Base-by-base conservation (phyloP, 2,329 filamentous ascomycete species). In the Cytospora schulzeri region DNA sequence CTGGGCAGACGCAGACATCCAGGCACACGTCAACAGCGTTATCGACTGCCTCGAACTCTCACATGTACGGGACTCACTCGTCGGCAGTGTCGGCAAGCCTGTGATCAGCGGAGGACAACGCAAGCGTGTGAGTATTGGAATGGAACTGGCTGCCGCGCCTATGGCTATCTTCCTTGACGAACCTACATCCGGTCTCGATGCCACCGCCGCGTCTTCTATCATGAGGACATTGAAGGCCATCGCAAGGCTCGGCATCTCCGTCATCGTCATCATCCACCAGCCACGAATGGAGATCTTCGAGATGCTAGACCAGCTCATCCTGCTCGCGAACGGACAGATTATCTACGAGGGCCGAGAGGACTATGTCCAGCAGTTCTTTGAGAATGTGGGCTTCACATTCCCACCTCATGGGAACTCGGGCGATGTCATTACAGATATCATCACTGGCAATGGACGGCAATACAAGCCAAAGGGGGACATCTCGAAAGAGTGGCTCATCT, bases 351-450 rank as follows among this genome's bases (percentile, higher is more conserved):
- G 84, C 0, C 72, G 77, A 1, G 80, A 81, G 45, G 67, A 65
- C 12, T 75, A 77, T 1, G 79, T 80, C 1, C 77, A 78, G 58
- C 63, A 69, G 2, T 86, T 84, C 70, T 86, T 88, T 63, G 78
- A 84, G 68, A 70, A 74, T 38, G 72, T 83, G 15, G 85, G 85
- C 2, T 87, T 82, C 71, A 69, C 72, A 0, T 85, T 88, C 64
- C 80, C 80, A 0, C 65, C 72, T 19, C 76, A 81, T 63, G 77
- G 76, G 53, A 88, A 88, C 67, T 80, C 79, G 7, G 85, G 82
- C 11, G 86, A 88, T 67, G 76, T 83, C 1, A 78, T 88, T 28
- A 85, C 85, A n/a, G 85, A 88, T 60, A 87, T 88, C 67, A 82
- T 87, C 69, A 84, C 83, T 0, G 85, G 85, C 3, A 83, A 86